Percentiles rank a stretch among this genome's conserved stretches.
phyloP scores from a whole-genome alignment of 2,329 filamentous ascomycete genomes.

The Talaromyces islandicus region DNA sequence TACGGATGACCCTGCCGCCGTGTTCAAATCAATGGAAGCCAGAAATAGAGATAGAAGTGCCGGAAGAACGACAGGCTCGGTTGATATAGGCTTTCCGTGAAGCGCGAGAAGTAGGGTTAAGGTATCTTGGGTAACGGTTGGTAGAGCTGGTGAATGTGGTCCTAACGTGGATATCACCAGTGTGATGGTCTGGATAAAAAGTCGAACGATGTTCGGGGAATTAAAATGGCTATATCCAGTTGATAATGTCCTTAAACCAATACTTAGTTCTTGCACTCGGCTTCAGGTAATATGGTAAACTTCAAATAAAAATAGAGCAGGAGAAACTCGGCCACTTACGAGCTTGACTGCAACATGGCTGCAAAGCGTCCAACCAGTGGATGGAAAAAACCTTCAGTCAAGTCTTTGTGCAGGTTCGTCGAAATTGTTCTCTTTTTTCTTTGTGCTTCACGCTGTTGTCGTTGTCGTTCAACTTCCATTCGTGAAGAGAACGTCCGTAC shows the following conservation, averaged over 20 bases:
- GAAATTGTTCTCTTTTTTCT: slow-evolving; percentile 54
- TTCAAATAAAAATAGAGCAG: background rate
- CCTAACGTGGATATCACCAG: slow-evolving; percentile 79
- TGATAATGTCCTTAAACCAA: slow-evolving; percentile 22
- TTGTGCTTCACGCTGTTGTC: slow-evolving; percentile 34
- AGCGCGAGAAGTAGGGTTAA: slow-evolving; percentile 76
- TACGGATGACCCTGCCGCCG: slow-evolving; percentile 40
- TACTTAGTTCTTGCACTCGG: slow-evolving; percentile 7
- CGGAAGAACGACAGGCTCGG: slow-evolving; percentile 62
- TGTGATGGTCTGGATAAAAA: slow-evolving; percentile 80
- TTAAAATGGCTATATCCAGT: slow-evolving; percentile 56
- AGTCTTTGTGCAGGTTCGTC: slow-evolving; percentile 71
- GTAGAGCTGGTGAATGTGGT: slow-evolving; percentile 67
- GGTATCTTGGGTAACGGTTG: slow-evolving; percentile 75
- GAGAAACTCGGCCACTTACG: slow-evolving; percentile 28
- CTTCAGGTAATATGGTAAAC: background rate
- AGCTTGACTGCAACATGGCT: slow-evolving; percentile 51
- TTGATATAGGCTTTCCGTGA: slow-evolving; percentile 45
- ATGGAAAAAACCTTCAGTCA: slow-evolving; percentile 75
- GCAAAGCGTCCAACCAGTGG: slow-evolving; percentile 79
- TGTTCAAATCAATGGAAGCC: slow-evolving; percentile 74
- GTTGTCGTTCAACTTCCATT: slow-evolving; percentile 58
- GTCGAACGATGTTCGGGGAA: slow-evolving; percentile 67
- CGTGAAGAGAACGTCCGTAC: slow-evolving; percentile 81
- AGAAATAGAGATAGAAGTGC: slow-evolving; percentile 74